Conservation (phyloP, 352 stramenopile genomes). For the Bremia lactucae region DNA sequence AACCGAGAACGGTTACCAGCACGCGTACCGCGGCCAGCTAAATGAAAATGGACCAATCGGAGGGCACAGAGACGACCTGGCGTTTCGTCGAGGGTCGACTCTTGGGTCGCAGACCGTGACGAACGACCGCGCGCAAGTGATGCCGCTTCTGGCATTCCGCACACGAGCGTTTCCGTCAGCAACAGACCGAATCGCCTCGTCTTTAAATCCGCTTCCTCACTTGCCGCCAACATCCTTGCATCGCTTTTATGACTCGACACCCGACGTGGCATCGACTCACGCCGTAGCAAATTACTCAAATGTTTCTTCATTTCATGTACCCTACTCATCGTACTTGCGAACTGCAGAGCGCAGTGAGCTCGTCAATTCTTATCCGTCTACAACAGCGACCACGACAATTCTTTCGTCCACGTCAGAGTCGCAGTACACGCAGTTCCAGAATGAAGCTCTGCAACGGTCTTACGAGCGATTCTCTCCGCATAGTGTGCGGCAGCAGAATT, state of each 20-base stretch:
- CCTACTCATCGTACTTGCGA: slow-evolving; percentile 36
- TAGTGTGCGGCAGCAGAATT: slow-evolving; percentile 13
- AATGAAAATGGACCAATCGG: too few relatives aligned
- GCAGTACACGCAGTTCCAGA: slow-evolving; percentile 23
- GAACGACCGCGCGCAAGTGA: slow-evolving; percentile 22
- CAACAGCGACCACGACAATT: slow-evolving; percentile 16
- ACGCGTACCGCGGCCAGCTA: too few relatives aligned
- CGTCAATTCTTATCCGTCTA: slow-evolving; percentile 21
- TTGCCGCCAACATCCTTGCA: slow-evolving; percentile 14
- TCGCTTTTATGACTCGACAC: slow-evolving; percentile 26
- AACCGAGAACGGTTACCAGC: too few relatives aligned
- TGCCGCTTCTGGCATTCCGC: slow-evolving; percentile 38
- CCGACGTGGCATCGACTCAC: slow-evolving; percentile 6
- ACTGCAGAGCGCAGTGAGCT: slow-evolving; percentile 20
- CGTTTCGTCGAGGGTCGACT: too few relatives aligned
- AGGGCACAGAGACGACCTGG: too few relatives aligned
- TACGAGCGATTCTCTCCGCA: slow-evolving; percentile 27
- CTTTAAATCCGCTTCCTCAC: slow-evolving; percentile 27
- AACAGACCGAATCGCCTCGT: slow-evolving; percentile 22
- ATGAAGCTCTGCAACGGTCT: slow-evolving; percentile 19
- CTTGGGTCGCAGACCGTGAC: slow-evolving; percentile 18
- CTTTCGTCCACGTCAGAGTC: slow-evolving; percentile 18
- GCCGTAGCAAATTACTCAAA: too few relatives aligned
- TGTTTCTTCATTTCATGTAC: slow-evolving; percentile 4
- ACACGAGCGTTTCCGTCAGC: slow-evolving; percentile 52